Evolutionary conservation across 2,329 filamentous ascomycete genomes (phyloP), one percentile per base, ranked within the genome.

Genomic region (Colletotrichum siamense): DNA sequence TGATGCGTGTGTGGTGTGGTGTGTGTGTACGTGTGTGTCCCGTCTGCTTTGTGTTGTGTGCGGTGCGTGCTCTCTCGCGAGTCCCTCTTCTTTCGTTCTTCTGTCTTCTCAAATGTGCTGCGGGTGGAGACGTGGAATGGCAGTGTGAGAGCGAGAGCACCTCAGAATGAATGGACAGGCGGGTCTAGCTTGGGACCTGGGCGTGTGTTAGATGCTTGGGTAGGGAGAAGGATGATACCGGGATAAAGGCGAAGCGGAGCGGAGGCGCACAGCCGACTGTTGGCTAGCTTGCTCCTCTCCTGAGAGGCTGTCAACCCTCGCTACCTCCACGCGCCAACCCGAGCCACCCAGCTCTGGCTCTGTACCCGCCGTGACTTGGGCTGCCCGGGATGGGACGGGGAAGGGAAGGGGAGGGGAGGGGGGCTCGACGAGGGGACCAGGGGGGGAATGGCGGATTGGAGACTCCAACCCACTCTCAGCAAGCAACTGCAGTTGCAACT

Each of bases 231-330:
- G 75, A 75, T 77, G 75, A 77, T 77, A 75, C 75, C 71, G 75
- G 75, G 75, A 77, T 77, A 77, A 77, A 77, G 75, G 75, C 75
- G 52, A 75, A 77, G 75, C 75, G 75, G 71, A 77, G 75, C 65
- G 61, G 75, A 75, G 71, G 75, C 71, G 71, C 75, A 75, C 65
- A 75, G 71, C 75, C 71, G 75, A 77, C 71, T 77, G 75, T 77
- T 77, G 71, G 75, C 71, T 74, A 77, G 75, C 65, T 63, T 44
- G 74, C 65, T 74, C 69, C 61, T 71, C 68, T 62, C 30, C 72
- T 75, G 44, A 76, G 71, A 69, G 74, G 71, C 70, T 76, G 74
- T 65, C 74, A 66, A 75, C 71, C 66, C 59, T 77, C 71, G 57
- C 24, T 75, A 52, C 73, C 64, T 73, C 63, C 68, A 75, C 62